phyloP scores from a whole-genome alignment of 495 filamentous ascomycete genomes.

The Entonaema liquescens region DNA sequence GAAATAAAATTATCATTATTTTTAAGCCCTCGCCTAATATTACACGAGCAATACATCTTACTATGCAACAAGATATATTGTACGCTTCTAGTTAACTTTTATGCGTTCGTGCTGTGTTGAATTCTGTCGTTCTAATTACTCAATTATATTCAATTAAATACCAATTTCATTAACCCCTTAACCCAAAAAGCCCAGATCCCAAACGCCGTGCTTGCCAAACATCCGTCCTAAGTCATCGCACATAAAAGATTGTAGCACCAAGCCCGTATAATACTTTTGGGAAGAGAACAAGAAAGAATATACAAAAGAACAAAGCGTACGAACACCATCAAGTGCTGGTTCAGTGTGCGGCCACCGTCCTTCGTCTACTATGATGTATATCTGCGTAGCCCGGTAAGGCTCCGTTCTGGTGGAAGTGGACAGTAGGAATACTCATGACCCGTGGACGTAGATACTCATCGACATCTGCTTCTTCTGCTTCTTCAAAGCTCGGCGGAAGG shows the following conservation, averaged over 20 bases:
- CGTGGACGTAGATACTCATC: slow-evolving; percentile 61
- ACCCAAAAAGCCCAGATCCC: neutral
- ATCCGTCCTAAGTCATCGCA: neutral
- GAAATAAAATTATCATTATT: too few species aligned
- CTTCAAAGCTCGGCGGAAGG: slow-evolving; percentile 50
- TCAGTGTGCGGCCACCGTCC: slow-evolving; percentile 30
- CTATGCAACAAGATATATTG: too few species aligned
- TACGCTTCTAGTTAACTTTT: too few species aligned
- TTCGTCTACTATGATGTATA: slow-evolving; percentile 10
- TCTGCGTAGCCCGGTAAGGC: slow-evolving; percentile 51
- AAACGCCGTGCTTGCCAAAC: slow-evolving; percentile 31
- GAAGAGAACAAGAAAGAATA: neutral
- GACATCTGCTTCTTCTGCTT: slow-evolving; percentile 46
- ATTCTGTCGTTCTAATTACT: neutral
- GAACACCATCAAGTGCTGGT: too few species aligned
- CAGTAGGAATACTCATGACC: slow-evolving; percentile 34
- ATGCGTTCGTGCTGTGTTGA: too few species aligned
- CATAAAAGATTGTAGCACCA: slow-evolving; percentile 10
- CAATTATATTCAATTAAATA: slow-evolving; percentile 1
- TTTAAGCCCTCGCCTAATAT: too few species aligned
- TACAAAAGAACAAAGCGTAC: neutral
- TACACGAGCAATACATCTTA: too few species aligned
- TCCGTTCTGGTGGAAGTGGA: slow-evolving; percentile 29
- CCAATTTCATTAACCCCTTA: neutral
- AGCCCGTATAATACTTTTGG: neutral